Conservation (phyloP, 148 eudicot genomes). For the Diospyros kaki region DNA sequence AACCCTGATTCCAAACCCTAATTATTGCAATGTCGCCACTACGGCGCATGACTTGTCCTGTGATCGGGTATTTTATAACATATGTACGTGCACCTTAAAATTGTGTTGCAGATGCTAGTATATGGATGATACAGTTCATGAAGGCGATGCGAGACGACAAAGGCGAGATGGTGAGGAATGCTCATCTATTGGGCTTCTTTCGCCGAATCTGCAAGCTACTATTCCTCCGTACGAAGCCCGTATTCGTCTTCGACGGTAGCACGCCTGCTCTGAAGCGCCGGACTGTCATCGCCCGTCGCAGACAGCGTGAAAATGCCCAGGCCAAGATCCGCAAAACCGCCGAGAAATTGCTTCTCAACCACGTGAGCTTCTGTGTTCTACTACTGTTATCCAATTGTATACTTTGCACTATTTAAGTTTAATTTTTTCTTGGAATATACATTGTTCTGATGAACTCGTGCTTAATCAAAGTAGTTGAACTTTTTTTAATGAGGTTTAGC, state of each 20-base stretch:
- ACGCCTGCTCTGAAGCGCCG: constrained; percentile 92
- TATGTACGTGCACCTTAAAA: not conserved
- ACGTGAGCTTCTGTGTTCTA: constrained; percentile 35
- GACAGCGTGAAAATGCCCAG: constrained; percentile 93
- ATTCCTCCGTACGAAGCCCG: constrained; percentile 84
- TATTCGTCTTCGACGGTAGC: constrained; percentile 91
- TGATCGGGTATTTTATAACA: not conserved
- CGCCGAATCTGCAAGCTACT: constrained; percentile 96
- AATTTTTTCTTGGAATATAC: too few relatives aligned
- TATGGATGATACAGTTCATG: constrained; percentile 97
- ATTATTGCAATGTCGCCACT: not conserved
- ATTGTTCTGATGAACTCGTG: too few relatives aligned
- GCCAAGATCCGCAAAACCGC: constrained; percentile 89
- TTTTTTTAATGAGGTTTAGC: too few relatives aligned
- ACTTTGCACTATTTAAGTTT: too few relatives aligned
- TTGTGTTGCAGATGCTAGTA: constrained; percentile 72
- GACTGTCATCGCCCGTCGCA: constrained; percentile 79
- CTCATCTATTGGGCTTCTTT: constrained; percentile 85
- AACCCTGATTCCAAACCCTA: constrained; percentile 3
- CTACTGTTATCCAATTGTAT: too few relatives aligned
- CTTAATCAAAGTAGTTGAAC: too few relatives aligned
- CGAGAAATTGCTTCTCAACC: constrained; percentile 85
- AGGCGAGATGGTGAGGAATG: constrained; percentile 96
- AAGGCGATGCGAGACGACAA: constrained; percentile 97
- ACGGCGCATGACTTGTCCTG: not conserved